Evolutionary conservation across 305 asterid species (phyloP), one percentile per base, ranked within the genome.

Genomic region (Fraxinus floribunda): DNA sequence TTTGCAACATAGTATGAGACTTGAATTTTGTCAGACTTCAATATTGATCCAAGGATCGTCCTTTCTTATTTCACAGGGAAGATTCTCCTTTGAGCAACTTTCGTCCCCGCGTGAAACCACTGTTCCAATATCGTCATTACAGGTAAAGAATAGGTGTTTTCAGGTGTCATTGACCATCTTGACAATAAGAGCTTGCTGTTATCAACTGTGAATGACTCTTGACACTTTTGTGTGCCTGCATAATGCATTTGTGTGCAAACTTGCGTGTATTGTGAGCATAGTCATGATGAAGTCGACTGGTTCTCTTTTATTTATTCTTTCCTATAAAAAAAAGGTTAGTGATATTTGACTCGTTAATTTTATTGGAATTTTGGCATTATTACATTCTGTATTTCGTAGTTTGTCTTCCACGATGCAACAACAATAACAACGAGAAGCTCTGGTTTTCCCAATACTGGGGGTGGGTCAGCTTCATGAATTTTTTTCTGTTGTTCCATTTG

Each of bases 61-160:
- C 75, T 80, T 86, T 75, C 77, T 76, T 80, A 72, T 82, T 86
- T 88, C 78, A 82, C 94, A 97, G 99, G 99, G 97, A 92, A 78
- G 99, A 97, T 91, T 87, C 98, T 86, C 92, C 94, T 71, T 62
- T 90, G 82, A 91, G 85, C 91, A 93, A 97, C 84, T 91, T 93
- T 74, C 99, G 98, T 22, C 98, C 98, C 36, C 98, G 98, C 52
- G 92, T 95, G 79, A 90, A 93, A 84, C 96, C 97, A 55, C 99
- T 93, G 80, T 97, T 97, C 87, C 99, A 94, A 81, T 97, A 97
- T 87, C 98, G 98, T 22, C 98, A 97, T 89, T 97, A 97, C 96
- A 97, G 98, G 98, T 97, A 91, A 83, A 55, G 79, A 79, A 66
- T 57, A 81, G 73, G 80, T 87, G 85, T 81, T 79, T 81, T 79